phyloP scores from a whole-genome alignment of 495 filamentous ascomycete genomes.

The Bryoglossum gracile region DNA sequence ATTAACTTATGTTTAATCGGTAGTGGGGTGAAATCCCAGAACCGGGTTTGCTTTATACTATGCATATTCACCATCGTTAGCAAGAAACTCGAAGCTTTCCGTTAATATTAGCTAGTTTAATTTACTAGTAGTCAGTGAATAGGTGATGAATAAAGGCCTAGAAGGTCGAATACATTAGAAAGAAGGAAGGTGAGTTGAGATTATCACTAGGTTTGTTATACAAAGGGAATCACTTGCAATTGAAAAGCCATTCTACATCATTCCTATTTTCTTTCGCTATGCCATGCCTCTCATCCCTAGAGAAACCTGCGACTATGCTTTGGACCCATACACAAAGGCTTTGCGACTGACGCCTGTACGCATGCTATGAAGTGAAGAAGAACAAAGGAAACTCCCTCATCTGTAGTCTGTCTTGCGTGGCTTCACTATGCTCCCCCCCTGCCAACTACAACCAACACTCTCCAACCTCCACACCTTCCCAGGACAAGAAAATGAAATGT shows the following conservation, averaged over 20 bases:
- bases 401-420: not conserved
- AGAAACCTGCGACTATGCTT: constrained; percentile 9
- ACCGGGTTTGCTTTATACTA: too few species aligned
- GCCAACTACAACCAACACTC: not conserved
- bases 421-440: not conserved
- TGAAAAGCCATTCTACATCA: not conserved
- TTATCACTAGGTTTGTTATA: too few species aligned
- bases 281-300: not conserved
- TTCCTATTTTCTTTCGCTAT: not conserved
- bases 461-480: not conserved
- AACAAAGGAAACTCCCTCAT: constrained; percentile 20
- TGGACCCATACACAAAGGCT: constrained; percentile 21
- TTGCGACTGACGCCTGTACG: constrained; percentile 16
- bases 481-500: constrained; percentile 8
- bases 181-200: too few species aligned
- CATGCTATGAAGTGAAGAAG: constrained; percentile 22
- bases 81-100: too few species aligned
- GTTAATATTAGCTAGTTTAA: too few species aligned
- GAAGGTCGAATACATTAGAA: too few species aligned
- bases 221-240: not conserved
- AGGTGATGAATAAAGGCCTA: too few species aligned
- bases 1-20: too few species aligned
- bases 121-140: too few species aligned
- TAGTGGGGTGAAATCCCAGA: too few species aligned
- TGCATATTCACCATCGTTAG: too few species aligned